A percentile compares a stretch with the other conserved stretches of the same genome.
Conservation (phyloP, 352 stramenopile genomes). For the Phytopythium montanum region DNA sequence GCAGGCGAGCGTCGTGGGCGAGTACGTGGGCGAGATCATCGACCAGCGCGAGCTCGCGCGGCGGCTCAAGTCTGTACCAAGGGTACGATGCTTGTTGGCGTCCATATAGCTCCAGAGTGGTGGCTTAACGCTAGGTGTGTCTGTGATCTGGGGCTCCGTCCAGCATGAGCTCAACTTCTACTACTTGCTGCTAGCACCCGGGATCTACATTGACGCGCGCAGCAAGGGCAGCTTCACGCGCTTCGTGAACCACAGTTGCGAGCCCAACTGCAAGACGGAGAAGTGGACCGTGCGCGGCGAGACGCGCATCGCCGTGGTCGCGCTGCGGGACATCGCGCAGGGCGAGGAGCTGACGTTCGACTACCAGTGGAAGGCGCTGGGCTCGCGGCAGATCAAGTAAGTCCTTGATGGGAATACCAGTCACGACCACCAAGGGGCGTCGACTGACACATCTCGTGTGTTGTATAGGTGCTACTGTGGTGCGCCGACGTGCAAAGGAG, state of each 20-base stretch:
- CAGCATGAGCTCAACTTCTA: slow-evolving; percentile 87
- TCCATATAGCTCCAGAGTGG: background rate
- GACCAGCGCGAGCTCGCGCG: slow-evolving; percentile 76
- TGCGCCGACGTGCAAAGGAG: slow-evolving; percentile 61
- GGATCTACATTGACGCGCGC: slow-evolving; percentile 87
- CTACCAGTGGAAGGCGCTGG: slow-evolving; percentile 93
- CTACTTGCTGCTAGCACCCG: slow-evolving; percentile 74
- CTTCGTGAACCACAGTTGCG: slow-evolving; percentile 96
- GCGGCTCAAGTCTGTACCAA: slow-evolving; percentile 51
- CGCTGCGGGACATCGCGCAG: slow-evolving; percentile 82
- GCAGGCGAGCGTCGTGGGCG: slow-evolving; percentile 69
- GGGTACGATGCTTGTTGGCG: slow-evolving; percentile 17
- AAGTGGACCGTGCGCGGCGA: slow-evolving; percentile 92
- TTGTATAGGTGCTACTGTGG: slow-evolving; percentile 53
- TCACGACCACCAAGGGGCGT: no score
- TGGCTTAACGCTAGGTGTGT: background rate
- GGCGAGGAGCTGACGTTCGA: slow-evolving; percentile 95
- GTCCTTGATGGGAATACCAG: no score
- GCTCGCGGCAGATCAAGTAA: slow-evolving; percentile 73
- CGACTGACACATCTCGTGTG: background rate
- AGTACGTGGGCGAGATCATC: slow-evolving; percentile 93
- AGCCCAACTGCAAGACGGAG: slow-evolving; percentile 94
- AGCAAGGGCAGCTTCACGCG: slow-evolving; percentile 92
- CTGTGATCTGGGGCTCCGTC: background rate
- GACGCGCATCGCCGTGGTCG: slow-evolving; percentile 93